phyloP scores from a whole-genome alignment of 148 eudicot species.

The Chenopodium berlandieri region DNA sequence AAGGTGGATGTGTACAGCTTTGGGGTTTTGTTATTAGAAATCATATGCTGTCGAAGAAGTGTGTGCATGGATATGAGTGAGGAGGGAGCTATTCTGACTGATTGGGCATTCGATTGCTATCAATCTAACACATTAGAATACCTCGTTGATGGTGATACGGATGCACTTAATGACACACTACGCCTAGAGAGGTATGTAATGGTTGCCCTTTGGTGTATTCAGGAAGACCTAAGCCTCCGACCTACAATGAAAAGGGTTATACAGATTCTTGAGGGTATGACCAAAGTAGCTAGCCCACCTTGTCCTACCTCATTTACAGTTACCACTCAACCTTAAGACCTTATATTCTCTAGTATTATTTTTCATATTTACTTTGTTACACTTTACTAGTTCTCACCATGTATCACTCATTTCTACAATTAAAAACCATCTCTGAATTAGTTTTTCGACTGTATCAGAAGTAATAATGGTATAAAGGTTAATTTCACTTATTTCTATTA shows the following conservation, averaged over 20 bases:
- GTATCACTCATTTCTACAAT: not conserved
- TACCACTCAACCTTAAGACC: not conserved
- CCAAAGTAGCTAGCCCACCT: conserved; percentile 32
- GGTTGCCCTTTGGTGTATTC: conserved; percentile 41
- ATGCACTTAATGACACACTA: conserved; percentile 12
- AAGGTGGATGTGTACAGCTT: conserved; percentile 62
- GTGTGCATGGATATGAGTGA: conserved; percentile 12
- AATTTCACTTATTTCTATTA: no score
- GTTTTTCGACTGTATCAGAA: not conserved
- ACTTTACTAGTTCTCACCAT: not conserved
- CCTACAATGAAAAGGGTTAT: conserved; percentile 37
- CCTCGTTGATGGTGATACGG: conserved; percentile 22
- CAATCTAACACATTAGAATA: conserved; percentile 18
- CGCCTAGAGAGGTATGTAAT: conserved; percentile 17
- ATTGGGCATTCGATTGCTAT: conserved; percentile 47
- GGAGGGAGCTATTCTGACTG: conserved; percentile 28
- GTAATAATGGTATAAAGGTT: no score
- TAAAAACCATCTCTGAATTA: not conserved
- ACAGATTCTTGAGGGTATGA: conserved; percentile 40
- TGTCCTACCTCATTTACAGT: conserved; percentile 22
- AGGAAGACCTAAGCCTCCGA: conserved; percentile 39
- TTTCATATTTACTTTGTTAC: not conserved
- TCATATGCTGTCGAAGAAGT: conserved; percentile 33
- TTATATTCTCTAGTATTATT: not conserved
- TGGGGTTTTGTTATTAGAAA: conserved; percentile 46